phyloP scores from a whole-genome alignment of 225 moss, liverwort and hornwort genomes.

The Takakia lepidozioides region DNA sequence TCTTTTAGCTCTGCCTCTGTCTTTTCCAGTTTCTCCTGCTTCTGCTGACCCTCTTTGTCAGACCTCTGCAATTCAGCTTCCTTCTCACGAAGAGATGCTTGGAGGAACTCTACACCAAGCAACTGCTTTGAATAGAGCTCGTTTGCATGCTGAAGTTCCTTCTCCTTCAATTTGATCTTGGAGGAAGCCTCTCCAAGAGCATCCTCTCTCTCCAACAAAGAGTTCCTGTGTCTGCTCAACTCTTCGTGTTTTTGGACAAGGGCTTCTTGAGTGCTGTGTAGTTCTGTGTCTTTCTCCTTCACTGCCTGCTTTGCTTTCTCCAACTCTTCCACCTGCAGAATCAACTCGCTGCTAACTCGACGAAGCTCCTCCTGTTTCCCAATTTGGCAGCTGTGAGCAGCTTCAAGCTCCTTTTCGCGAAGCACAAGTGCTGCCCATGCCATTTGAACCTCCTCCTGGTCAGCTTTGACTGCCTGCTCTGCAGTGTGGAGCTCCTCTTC shows the following conservation, averaged over 20 bases:
- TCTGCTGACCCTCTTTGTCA: constrained; percentile 15
- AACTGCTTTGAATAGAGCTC: constrained; percentile 19
- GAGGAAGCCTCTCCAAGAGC: constrained; percentile 17
- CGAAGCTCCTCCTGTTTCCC: constrained; percentile 22
- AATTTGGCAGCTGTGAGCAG: constrained; percentile 16
- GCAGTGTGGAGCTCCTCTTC: constrained; percentile 33
- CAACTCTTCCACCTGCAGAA: constrained; percentile 14
- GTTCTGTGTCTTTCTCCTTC: constrained; percentile 24
- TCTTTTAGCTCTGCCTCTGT: constrained; percentile 21
- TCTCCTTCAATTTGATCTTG: constrained; percentile 20
- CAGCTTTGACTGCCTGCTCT: constrained; percentile 22
- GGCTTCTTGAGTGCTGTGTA: constrained; percentile 12
- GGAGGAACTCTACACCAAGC: constrained; percentile 16
- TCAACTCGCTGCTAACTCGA: constrained; percentile 11
- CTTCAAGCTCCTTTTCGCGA: constrained; percentile 32
- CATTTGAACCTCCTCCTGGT: constrained; percentile 31
- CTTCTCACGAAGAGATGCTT: constrained; percentile 18
- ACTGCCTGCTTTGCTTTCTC: constrained; percentile 15
- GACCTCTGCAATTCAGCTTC: constrained; percentile 15
- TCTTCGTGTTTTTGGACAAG: constrained; percentile 21
- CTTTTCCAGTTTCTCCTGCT: constrained; percentile 25
- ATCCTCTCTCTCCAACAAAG: constrained; percentile 25
- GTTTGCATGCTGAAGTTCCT: constrained; percentile 19
- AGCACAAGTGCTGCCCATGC: constrained; percentile 15
- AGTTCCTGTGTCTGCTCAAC: constrained; percentile 9